phyloP scores from a whole-genome alignment of 2,329 filamentous ascomycete species.

The Lasiodiplodia theobromae region DNA sequence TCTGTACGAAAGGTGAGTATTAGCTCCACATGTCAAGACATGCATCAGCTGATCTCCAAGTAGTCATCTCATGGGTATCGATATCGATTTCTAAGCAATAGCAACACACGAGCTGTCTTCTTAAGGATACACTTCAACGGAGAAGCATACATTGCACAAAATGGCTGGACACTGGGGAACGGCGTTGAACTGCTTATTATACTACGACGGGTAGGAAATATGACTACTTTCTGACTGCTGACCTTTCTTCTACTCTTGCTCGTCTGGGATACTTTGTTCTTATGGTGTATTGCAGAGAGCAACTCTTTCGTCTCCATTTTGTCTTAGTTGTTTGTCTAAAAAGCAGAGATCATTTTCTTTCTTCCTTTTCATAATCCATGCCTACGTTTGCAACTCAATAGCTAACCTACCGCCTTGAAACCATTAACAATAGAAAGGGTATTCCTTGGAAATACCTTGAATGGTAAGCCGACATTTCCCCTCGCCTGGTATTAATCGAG shows the following conservation, averaged over 20 bases:
- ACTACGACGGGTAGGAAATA: neutral
- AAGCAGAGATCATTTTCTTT: too few relatives aligned
- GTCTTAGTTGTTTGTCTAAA: too few relatives aligned
- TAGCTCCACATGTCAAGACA: neutral
- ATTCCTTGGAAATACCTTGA: too few relatives aligned
- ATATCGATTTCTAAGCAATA: constrained; percentile 12
- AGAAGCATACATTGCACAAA: neutral
- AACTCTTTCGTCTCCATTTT: neutral
- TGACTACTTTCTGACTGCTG: neutral
- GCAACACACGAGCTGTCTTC: neutral
- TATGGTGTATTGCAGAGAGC: neutral
- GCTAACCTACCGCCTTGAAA: too few relatives aligned
- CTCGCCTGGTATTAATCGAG: too few relatives aligned
- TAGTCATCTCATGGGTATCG: constrained; percentile 29
- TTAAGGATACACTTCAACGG: neutral
- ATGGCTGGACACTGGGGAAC: neutral
- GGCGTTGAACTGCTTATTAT: neutral
- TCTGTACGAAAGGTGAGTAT: constrained; percentile 81
- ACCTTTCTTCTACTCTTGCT: neutral
- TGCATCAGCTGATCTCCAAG: neutral
- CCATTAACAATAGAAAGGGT: too few relatives aligned
- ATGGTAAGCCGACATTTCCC: too few relatives aligned
- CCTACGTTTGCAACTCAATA: too few relatives aligned
- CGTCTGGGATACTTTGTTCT: neutral
- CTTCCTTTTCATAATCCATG: too few relatives aligned